Conservation (phyloP, 768 basidiomycete species). For the Amanita pseudoporphyria region DNA sequence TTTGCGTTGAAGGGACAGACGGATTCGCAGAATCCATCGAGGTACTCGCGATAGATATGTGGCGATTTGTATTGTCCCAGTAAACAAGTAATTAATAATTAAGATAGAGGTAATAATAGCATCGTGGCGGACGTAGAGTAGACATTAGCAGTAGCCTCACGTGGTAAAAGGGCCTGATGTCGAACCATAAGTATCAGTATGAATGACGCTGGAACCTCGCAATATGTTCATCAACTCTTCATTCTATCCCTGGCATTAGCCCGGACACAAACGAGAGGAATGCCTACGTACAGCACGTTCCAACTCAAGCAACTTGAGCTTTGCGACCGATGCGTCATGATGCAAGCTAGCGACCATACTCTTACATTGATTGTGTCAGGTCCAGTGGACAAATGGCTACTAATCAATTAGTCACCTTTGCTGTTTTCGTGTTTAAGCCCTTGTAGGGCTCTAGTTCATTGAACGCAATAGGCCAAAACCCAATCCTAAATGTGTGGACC, state of each 20-base stretch:
- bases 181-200: background rate
- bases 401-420: conserved; percentile 38
- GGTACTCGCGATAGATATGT: background rate
- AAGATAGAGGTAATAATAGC: background rate
- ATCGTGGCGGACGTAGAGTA: background rate
- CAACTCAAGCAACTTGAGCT: conserved; percentile 57
- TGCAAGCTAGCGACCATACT: conserved; percentile 69
- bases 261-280: background rate
- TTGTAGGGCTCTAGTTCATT: conserved; percentile 51
- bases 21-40: conserved; percentile 6
- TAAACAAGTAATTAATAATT: background rate
- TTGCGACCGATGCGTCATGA: conserved; percentile 48
- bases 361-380: conserved; percentile 21
- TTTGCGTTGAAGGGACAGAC: background rate
- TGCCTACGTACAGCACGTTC: conserved; percentile 48
- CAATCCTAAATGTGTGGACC: conserved; percentile 20
- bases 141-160: background rate
- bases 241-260: background rate
- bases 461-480: conserved; percentile 46
- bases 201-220: background rate
- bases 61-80: background rate
- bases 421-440: conserved; percentile 69
- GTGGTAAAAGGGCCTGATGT: background rate
- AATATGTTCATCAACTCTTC: background rate
- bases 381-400: background rate